Percentiles rank a stretch among this genome's conserved stretches.
Conservation (phyloP, 768 basidiomycete genomes). For the Auriscalpium microsporum region DNA sequence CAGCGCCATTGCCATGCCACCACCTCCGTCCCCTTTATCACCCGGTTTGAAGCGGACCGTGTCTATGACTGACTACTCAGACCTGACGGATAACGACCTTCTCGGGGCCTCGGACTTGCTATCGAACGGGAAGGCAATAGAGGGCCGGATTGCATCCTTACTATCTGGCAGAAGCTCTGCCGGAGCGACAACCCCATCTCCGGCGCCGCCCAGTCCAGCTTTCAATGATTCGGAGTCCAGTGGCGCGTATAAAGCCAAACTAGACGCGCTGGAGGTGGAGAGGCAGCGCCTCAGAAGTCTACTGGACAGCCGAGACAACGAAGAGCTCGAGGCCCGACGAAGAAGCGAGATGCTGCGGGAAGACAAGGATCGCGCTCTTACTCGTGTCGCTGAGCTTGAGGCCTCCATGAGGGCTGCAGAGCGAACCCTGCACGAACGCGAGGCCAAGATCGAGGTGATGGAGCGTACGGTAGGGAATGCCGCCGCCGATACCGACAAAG, state of each 20-base stretch:
- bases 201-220: not conserved
- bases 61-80: constrained; percentile 28
- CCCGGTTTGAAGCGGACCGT: constrained; percentile 28
- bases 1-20: constrained; percentile 74
- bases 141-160: constrained; percentile 35
- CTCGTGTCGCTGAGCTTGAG: constrained; percentile 36
- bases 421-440: constrained; percentile 35
- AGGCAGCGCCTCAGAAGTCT: constrained; percentile 41
- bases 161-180: not conserved
- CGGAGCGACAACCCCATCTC: not conserved
- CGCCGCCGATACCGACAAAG: constrained; percentile 36
- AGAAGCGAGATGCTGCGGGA: constrained; percentile 24
- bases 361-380: constrained; percentile 37
- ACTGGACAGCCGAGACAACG: constrained; percentile 7
- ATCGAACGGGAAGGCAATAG: constrained; percentile 33
- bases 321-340: constrained; percentile 10
- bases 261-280: constrained; percentile 64
- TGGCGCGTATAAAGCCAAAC: constrained; percentile 35
- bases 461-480: constrained; percentile 35
- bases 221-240: constrained; percentile 8
- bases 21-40: constrained; percentile 56
- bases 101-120: constrained; percentile 9
- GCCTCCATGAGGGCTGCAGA: constrained; percentile 33
- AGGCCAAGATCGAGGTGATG: constrained; percentile 36
- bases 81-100: constrained; percentile 9